These are phyloP conservation scores for Lachancea dasiensis DNA, from an alignment of 805 yeast species.

Conservation along the genomic window DNA sequence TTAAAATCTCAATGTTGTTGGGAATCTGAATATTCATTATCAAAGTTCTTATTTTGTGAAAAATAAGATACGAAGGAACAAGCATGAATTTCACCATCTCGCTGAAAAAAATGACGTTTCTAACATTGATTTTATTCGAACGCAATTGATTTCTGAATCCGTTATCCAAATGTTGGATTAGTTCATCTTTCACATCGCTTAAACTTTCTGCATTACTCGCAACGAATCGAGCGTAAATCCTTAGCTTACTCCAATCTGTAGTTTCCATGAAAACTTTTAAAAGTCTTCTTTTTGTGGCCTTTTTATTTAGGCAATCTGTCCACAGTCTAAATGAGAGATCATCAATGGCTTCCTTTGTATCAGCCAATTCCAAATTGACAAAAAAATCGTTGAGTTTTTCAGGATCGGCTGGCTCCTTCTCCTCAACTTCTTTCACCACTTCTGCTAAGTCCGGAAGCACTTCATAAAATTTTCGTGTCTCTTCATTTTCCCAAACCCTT, in stretches of 20 bases:
- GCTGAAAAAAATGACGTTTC: slow-evolving; percentile 54
- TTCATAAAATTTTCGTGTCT: slow-evolving; percentile 59
- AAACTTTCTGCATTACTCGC: slow-evolving; percentile 49
- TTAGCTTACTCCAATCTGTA: slow-evolving; percentile 40
- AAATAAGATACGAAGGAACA: slow-evolving; percentile 62
- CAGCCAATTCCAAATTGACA: slow-evolving; percentile 37
- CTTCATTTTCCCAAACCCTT: slow-evolving; percentile 58
- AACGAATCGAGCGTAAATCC: slow-evolving; percentile 59
- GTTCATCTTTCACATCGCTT: slow-evolving; percentile 45
- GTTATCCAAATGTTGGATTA: slow-evolving; percentile 49
- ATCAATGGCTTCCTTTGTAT: slow-evolving; percentile 46
- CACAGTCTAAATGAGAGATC: slow-evolving; percentile 44
- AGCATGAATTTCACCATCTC: slow-evolving; percentile 75
- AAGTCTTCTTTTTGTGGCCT: slow-evolving; percentile 62
- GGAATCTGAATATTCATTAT: slow-evolving; percentile 46
- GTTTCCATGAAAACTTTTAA: slow-evolving; percentile 48
- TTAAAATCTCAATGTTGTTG: slow-evolving; percentile 61
- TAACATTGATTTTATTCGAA: slow-evolving; percentile 46
- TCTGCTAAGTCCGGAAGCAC: slow-evolving; percentile 41
- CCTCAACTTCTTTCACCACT: slow-evolving; percentile 14
- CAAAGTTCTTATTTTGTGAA: slow-evolving; percentile 64
- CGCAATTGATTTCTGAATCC: slow-evolving; percentile 58
- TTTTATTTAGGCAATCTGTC: slow-evolving; percentile 51
- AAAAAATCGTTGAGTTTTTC: slow-evolving; percentile 40
- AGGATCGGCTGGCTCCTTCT: slow-evolving; percentile 13